These are phyloP conservation scores for Penicillium sp. DNA, from an alignment of 2,329 filamentous ascomycete species.

Conservation along the genomic window DNA sequence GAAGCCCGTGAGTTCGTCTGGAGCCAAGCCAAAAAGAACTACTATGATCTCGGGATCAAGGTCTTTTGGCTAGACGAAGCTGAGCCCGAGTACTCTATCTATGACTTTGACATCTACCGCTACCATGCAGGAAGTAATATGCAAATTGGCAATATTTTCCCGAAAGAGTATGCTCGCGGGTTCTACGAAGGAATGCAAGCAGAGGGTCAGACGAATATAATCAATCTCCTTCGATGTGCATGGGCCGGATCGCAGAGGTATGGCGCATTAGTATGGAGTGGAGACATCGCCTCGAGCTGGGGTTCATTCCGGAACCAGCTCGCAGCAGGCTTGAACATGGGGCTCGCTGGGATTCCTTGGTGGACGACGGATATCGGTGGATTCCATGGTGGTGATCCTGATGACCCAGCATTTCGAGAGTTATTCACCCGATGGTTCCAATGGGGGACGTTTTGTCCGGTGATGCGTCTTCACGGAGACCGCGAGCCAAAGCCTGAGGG, in stretches of 20 bases:
- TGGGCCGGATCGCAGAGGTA: constrained; percentile 63
- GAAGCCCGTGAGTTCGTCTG: constrained; percentile 59
- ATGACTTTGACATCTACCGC: constrained; percentile 66
- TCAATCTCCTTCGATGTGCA: constrained; percentile 59
- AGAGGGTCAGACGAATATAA: constrained; percentile 55
- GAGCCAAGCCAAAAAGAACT: constrained; percentile 58
- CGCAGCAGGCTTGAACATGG: constrained; percentile 64
- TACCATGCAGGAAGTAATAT: constrained; percentile 57
- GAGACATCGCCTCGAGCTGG: constrained; percentile 67
- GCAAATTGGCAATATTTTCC: constrained; percentile 60
- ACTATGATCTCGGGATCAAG: constrained; percentile 61
- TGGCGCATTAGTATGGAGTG: constrained; percentile 65
- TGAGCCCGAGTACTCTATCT: constrained; percentile 63
- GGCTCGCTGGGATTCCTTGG: constrained; percentile 62
- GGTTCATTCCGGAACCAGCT: constrained; percentile 58
- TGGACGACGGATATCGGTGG: constrained; percentile 71
- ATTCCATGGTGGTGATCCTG: constrained; percentile 63
- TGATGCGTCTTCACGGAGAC: constrained; percentile 66
- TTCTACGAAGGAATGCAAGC: constrained; percentile 60
- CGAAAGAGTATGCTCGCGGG: constrained; percentile 55
- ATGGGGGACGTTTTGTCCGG: constrained; percentile 65
- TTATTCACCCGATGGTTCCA: constrained; percentile 68
- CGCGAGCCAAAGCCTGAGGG: constrained; percentile 54
- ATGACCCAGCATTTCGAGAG: constrained; percentile 57
- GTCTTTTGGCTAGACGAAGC: constrained; percentile 70